Evolutionary conservation across 140 eudicot genomes (phyloP).

Genomic region (Cichorium intybus): DNA sequence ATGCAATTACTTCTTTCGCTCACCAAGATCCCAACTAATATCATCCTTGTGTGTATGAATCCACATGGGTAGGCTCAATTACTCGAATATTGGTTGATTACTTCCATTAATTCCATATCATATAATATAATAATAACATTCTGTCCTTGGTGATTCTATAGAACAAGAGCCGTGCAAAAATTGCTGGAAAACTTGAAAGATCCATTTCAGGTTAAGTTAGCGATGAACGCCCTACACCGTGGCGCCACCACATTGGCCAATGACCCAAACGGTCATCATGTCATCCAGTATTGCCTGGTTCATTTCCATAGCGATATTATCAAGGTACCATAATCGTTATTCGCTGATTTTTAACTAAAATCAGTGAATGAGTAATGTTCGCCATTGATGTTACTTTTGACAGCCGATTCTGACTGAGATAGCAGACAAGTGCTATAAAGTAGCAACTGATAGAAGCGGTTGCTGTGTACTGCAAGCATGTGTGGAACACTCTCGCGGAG

Average conservation of each 20-base stretch:
- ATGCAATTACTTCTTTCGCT: constrained; percentile 34
- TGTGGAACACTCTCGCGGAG: constrained; percentile 50
- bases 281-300: constrained; percentile 53
- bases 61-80: constrained; percentile 57
- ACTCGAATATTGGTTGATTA: neutral
- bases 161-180: constrained; percentile 53
- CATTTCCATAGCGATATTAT: constrained; percentile 45
- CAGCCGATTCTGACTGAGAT: constrained; percentile 59
- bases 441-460: constrained; percentile 67
- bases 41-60: constrained; percentile 45
- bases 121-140: neutral
- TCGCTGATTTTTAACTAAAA: neutral
- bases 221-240: constrained; percentile 44
- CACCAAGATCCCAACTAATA: constrained; percentile 33
- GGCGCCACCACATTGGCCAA: constrained; percentile 48
- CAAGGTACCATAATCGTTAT: constrained; percentile 35
- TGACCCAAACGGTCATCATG: constrained; percentile 68
- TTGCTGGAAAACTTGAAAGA: constrained; percentile 50
- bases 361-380: neutral
- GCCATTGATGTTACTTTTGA: constrained; percentile 4
- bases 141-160: constrained; percentile 16
- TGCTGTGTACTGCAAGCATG: constrained; percentile 79
- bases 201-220: constrained; percentile 45
- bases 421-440: constrained; percentile 45
- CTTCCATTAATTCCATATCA: neutral